Base-by-base conservation (phyloP, 768 basidiomycete genomes). In the Symmetrospora coprosmae region DNA sequence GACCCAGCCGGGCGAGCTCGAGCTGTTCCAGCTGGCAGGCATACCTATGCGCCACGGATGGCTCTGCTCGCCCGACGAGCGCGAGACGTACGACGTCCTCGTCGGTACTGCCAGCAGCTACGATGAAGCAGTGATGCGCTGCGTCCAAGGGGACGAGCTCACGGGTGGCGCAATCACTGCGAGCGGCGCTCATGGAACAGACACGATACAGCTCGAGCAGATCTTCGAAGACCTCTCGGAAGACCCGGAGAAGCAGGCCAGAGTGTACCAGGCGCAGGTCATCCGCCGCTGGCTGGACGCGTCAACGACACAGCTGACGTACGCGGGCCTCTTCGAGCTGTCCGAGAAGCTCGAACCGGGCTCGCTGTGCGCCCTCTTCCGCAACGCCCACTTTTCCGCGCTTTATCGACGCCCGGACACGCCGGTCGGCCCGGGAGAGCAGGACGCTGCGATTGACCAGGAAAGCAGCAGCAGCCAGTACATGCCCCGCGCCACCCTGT, bases 11-110 rank as follows among this genome's bases (percentile, higher is more conserved):
- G 87, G 86, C 1, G 90, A 87, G 68, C 79, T 94, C 41, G 80
- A 84, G 61, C 79, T 94, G 7, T 94, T 94, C 67, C 75, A 82
- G n/a, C 82, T 86, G 41, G 85, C 82, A 0, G 82, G 82, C 8
- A 86, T 92, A 41, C 74, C 79, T 4, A 80, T 94, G 38, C 81
- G 89, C 1, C 89, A 92, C 61, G 90, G 90, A 1, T 94, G 90
- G 90, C 70, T 78, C 2, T 67, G 66, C 6, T 71, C 72, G 51
- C 48, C 51, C 16, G 37, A 25, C 6, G 64, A 65, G 48, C 64
- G 64, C 8, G 69, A 69, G 23, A 63, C 68, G 38, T 67, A 61
- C 49, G 68, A 59, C 21, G 63, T 64, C 8, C 35, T 73, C 19
- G 49, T 64, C 25, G 53, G 50, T 8, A 50, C 56, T 9, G 58